Base-by-base conservation (phyloP, 495 filamentous ascomycete species). In the Aspergillus bertholletiae region DNA sequence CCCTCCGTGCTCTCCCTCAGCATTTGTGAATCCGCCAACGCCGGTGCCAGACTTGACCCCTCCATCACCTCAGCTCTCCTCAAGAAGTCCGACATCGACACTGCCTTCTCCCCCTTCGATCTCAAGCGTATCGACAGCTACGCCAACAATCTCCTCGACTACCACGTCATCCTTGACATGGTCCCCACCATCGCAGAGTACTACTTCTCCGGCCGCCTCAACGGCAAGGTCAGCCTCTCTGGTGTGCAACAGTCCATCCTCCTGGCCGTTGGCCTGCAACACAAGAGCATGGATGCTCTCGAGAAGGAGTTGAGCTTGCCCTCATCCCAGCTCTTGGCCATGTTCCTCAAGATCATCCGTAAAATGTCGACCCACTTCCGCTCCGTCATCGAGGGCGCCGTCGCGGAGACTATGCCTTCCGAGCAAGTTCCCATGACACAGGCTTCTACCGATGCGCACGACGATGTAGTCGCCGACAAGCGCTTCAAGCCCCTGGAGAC, bases 151-250 rank as follows among this genome's bases (percentile, higher is more conserved):
- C 87, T 97, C 71, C 80, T 99, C 17, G 95, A 99, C 65, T 96
- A 97, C 74, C 95, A 96, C 68, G 93, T 96, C 59, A 94, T 99
- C 51, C 79, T 97, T 30, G 95, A 99, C 64, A 83, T 99, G 70
- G 76, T 97, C 56, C 95, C 95, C 2, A 78, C 74, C 6, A 82
- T 97, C 47, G 82, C 95, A 6, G 74, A 80, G 7, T 81, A 92
- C 35, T 94, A 91, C 78, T 97, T 99, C 72, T 81, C 80, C 7
- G 88, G 89, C 49, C 82, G 84, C 17, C 72, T 97, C 3, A 84
- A 75, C 55, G 69, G 74, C 40, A 75, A 75, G 32, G 76, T 95
- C 59, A 85, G 79, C 51, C 75, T 96, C 27, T 87, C 84, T 5
- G 84, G 85, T 27, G 81, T 97, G 26, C 92, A 97, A 68, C 80